A percentile compares a stretch with the other conserved stretches of the same genome.
Evolutionary conservation across 257 asterid genomes (phyloP).

Genomic region (Penstemon eatonii): DNA sequence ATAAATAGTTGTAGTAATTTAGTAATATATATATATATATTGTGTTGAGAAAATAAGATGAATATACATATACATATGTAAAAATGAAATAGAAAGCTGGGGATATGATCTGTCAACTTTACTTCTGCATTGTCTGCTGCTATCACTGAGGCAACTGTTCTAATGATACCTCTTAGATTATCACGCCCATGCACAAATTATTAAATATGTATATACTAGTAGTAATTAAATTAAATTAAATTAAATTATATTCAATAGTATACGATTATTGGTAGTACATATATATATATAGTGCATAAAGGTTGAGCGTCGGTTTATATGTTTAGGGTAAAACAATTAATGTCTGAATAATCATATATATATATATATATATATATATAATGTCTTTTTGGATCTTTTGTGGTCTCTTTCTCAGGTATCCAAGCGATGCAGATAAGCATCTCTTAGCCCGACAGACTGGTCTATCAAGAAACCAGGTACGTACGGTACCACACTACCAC

Average conservation of each 20-base stretch:
- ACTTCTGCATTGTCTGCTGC: constrained; percentile 33
- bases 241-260: not conserved
- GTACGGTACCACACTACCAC: no score
- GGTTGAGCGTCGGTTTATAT: constrained; percentile 40
- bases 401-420: constrained; percentile 90
- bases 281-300: constrained; percentile 32
- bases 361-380: not conserved
- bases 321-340: constrained; percentile 30
- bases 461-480: constrained; percentile 92
- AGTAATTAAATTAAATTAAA: no score
- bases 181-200: constrained; percentile 53
- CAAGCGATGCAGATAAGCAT: constrained; percentile 99
- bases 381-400: constrained; percentile 57
- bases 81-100: constrained; percentile 21
- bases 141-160: constrained; percentile 31
- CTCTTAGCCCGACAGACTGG: constrained; percentile 99
- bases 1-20: no score
- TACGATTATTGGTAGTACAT: not conserved
- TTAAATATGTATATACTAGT: not conserved
- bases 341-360: constrained; percentile 21
- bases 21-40: not conserved
- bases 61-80: not conserved
- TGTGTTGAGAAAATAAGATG: constrained; percentile 13
- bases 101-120: constrained; percentile 34
- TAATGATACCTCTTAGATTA: constrained; percentile 50